These are phyloP conservation scores for Neoarthrinium moseri DNA, from an alignment of 2,329 filamentous ascomycete genomes.

Conservation along the genomic window DNA sequence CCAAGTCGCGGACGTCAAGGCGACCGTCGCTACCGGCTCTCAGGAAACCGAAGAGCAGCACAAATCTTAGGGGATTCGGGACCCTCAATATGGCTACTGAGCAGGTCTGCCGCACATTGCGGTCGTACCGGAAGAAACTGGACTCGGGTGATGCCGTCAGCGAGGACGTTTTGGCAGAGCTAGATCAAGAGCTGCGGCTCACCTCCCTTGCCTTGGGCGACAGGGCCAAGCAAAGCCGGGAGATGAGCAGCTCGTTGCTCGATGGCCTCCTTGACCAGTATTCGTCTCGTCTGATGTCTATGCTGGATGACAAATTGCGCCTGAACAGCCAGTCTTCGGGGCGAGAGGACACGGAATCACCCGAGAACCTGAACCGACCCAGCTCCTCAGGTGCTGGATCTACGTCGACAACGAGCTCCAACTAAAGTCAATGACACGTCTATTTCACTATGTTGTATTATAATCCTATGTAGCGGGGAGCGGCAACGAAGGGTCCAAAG, in stretches of 20 bases:
- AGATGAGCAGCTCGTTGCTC: conserved; percentile 57
- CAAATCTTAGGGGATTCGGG: conserved; percentile 50
- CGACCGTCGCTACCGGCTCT: conserved; percentile 56
- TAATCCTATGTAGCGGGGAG: conserved; percentile 14
- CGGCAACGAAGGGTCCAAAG: background rate
- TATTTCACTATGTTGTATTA: conserved; percentile 18
- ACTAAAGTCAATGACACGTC: background rate
- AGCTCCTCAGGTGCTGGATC: conserved; percentile 20
- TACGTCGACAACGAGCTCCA: conserved; percentile 11
- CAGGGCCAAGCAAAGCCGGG: conserved; percentile 50
- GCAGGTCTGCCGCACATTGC: conserved; percentile 60
- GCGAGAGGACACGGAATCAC: conserved; percentile 15
- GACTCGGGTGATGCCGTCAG: conserved; percentile 55
- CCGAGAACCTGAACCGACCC: conserved; percentile 14
- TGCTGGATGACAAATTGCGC: conserved; percentile 71
- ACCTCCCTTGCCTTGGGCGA: conserved; percentile 62
- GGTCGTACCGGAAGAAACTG: conserved; percentile 63
- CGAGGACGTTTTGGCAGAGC: conserved; percentile 57
- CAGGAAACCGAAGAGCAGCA: conserved; percentile 50
- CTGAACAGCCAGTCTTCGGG: conserved; percentile 35
- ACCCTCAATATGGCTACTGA: conserved; percentile 63
- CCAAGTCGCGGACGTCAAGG: conserved; percentile 44
- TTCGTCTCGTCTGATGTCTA: conserved; percentile 66
- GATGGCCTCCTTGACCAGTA: conserved; percentile 72
- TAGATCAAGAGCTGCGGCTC: conserved; percentile 64